Evolutionary conservation across 2,329 filamentous ascomycete genomes (phyloP), one percentile per base, ranked within the genome.

Genomic region (Pseudogymnoascus sp.): DNA sequence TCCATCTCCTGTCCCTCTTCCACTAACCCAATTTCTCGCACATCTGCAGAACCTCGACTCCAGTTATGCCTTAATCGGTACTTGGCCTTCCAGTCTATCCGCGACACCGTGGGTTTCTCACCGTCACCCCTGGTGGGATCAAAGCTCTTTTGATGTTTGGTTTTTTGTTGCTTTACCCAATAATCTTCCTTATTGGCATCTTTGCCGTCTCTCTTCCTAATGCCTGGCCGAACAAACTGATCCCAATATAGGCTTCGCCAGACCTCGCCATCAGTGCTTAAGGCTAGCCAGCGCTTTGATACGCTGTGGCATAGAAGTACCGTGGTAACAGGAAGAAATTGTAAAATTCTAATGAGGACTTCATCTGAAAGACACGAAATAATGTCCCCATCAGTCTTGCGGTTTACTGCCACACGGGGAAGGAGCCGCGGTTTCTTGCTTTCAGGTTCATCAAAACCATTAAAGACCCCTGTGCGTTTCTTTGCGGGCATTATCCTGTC

Each of bases 1-100:
- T 24, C 33, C 31, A 26, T 28, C 64, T 56, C 33, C 71, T 63
- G 66, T 61, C 81, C 77, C 24, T 91, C 82, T 50, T 86, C 81
- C 31, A 64, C 66, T 14, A 73, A 66, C n/a, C 65, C 65, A 38
- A 97, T 84, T 74, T 96, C 90, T 37, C 89, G 87, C 11, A 96
- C 85, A 38, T 85, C 88, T 70, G 91, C 96, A 68, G 84, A 87
- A 0, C 93, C 95, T 66, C 82, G 85, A 1, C 89, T 84, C 95
- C 95, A 98, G 76, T 98, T 98, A 73, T 96, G 89, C 53, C 90
- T 84, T 60, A 97, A 80, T 70, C 89, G 91, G 75, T 96, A 98
- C 70, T 95, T 89, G 65, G 84, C 83, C 78, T 96, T 96, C 93
- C 93, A 97, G 71, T 95, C 85, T 56, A 84, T 87, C 19, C 76